phyloP scores from a whole-genome alignment of 1,284 basidiomycete species.

The Apiotrichum montevideense region DNA sequence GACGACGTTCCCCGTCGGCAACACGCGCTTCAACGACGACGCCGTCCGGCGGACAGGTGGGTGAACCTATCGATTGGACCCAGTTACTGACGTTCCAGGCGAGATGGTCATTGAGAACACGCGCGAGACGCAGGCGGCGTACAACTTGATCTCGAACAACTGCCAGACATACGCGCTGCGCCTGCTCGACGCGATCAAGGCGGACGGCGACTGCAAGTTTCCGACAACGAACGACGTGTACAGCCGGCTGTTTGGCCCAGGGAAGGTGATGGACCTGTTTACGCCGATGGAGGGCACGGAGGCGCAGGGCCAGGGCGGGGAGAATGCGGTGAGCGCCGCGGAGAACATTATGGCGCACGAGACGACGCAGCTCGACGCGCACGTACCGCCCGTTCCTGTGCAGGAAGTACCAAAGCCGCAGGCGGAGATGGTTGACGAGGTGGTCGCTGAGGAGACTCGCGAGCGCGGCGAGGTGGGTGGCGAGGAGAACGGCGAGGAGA shows the following conservation, averaged over 20 bases:
- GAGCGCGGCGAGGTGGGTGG: too few relatives aligned
- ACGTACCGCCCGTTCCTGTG: not conserved
- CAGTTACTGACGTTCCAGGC: slow-evolving; percentile 4
- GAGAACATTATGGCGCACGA: not conserved
- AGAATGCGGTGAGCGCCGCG: not conserved
- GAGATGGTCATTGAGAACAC: slow-evolving; percentile 8
- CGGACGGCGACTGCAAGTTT: slow-evolving; percentile 6
- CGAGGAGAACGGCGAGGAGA: too few relatives aligned
- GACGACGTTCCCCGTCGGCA: slow-evolving; percentile 9
- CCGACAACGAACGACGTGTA: slow-evolving; percentile 13
- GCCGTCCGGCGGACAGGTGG: slow-evolving; percentile 11
- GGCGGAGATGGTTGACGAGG: too few relatives aligned
- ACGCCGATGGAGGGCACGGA: not conserved
- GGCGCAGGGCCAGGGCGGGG: not conserved
- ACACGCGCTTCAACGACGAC: slow-evolving; percentile 18
- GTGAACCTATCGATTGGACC: not conserved
- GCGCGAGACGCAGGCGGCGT: slow-evolving; percentile 6
- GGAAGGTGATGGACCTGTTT: slow-evolving; percentile 14
- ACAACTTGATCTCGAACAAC: slow-evolving; percentile 19
- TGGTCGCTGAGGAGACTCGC: too few relatives aligned
- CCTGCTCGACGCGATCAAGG: slow-evolving; percentile 17
- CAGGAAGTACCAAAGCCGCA: too few relatives aligned
- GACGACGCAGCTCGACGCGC: not conserved
- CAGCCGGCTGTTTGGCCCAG: slow-evolving; percentile 6
- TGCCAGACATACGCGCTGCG: slow-evolving; percentile 18